Evolutionary conservation across 805 yeast species (phyloP), one percentile per base, ranked within the genome.

Genomic region (Starmera quercuum): DNA sequence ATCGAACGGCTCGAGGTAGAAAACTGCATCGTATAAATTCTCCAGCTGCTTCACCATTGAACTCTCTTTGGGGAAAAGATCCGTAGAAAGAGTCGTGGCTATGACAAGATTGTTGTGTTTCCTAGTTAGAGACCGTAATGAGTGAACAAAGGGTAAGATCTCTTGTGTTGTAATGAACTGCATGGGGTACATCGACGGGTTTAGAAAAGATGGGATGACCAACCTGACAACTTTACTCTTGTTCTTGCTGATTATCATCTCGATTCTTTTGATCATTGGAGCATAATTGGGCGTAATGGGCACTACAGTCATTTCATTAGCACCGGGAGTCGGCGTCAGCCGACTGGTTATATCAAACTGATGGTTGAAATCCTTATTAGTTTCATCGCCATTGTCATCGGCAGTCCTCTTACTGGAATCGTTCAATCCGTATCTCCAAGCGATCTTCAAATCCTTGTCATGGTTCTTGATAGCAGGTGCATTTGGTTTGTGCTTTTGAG

Each of bases 391-490:
- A 9, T 40, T 34, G 7, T 33, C 33, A 30, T 39, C 48, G 41
- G 26, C 49, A 44, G 43, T 53, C 33, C 49, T 45, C 36, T 29
- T 16, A 12, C 15, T n/a, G 7, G 57, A 59, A 32, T 63, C 62
- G 17, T 63, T 64, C 34, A 65, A 58, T 1, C 90, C 92, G 50
- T 88, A 88, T 48, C 97, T 72, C 97, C 97, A 88, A 1, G 97
- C 97, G 45, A 88, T 88, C 51, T 79, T 83, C 68, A 88, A 62
- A 42, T 80, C 84, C 6, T 59, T 20, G 16, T 45, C 46, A 30
- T 29, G 26, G 19, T 32, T 24, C n/a, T n/a, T n/a, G n/a, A 24
- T 13, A 8, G 18, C 9, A 24, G 11, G 28, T n/a, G 31, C 24
- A 13, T 13, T 40, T 23, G 32, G 37, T 35, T 31, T 39, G 14